Evolutionary conservation across 306 rosid genomes (phyloP).

Genomic region (Luffa acutangula): DNA sequence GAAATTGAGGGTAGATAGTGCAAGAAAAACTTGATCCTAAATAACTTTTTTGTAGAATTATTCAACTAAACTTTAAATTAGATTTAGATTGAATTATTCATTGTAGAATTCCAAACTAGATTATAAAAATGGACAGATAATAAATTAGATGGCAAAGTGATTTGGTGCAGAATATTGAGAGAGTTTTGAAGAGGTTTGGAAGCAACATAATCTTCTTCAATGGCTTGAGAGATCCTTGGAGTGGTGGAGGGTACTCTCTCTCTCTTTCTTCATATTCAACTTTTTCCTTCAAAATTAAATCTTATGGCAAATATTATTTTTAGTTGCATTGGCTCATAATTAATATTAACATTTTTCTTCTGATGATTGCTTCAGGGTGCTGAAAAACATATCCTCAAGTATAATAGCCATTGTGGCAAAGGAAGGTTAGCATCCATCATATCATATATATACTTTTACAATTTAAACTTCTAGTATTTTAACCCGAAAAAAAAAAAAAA

Average conservation of each 20-base stretch:
- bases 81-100: not conserved
- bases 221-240: conserved; percentile 96
- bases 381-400: conserved; percentile 48
- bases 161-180: conserved; percentile 34
- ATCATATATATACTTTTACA: not conserved
- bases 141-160: not conserved
- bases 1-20: too few relatives aligned
- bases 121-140: not conserved
- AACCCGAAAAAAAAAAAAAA: too few relatives aligned
- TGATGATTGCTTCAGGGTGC: conserved; percentile 34
- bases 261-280: not conserved
- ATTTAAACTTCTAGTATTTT: not conserved
- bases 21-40: too few relatives aligned
- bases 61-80: not conserved
- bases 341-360: not conserved
- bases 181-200: conserved; percentile 48
- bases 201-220: conserved; percentile 87
- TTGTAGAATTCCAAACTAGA: not conserved
- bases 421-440: conserved; percentile 30
- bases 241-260: conserved; percentile 82
- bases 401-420: conserved; percentile 68
- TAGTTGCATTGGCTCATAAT: not conserved
- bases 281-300: too few relatives aligned
- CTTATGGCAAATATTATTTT: not conserved
- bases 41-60: too few relatives aligned